Evolutionary conservation across 139 green algal species (phyloP).

Genomic region (Nannochloris sp.): DNA sequence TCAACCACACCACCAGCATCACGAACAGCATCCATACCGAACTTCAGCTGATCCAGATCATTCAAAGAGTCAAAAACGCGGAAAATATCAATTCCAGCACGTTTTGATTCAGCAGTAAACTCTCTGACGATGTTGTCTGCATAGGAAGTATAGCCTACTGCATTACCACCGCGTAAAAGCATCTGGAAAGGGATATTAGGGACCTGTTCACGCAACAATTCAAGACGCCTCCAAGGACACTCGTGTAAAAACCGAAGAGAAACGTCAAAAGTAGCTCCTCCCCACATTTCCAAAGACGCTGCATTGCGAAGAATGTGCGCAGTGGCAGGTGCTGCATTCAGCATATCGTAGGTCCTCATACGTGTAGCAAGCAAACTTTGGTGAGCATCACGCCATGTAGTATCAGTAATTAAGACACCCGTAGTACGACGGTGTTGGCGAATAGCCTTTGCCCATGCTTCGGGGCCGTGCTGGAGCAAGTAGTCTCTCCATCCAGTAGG

Average conservation of each 20-base stretch:
- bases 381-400: conserved; percentile 87
- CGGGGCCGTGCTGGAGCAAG: conserved; percentile 62
- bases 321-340: conserved; percentile 65
- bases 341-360: conserved; percentile 78
- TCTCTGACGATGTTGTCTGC: conserved; percentile 75
- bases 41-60: conserved; percentile 80
- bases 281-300: conserved; percentile 86
- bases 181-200: conserved; percentile 96
- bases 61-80: conserved; percentile 81
- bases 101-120: conserved; percentile 62
- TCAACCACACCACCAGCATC: conserved; percentile 65
- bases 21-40: conserved; percentile 76
- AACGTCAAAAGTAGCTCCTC: conserved; percentile 91
- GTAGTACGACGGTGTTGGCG: conserved; percentile 54
- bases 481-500: conserved; percentile 69
- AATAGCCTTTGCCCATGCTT: conserved; percentile 76
- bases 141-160: conserved; percentile 88
- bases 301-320: conserved; percentile 53
- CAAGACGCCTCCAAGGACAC: conserved; percentile 84
- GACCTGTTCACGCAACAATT: conserved; percentile 71
- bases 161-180: conserved; percentile 86
- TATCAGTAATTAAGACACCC: conserved; percentile 88
- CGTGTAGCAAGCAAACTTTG: conserved; percentile 72
- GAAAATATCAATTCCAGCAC: conserved; percentile 86
- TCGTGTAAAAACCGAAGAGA: conserved; percentile 86